Base-by-base conservation (phyloP, 2,329 filamentous ascomycete species). In the Aaosphaeria arxii region DNA sequence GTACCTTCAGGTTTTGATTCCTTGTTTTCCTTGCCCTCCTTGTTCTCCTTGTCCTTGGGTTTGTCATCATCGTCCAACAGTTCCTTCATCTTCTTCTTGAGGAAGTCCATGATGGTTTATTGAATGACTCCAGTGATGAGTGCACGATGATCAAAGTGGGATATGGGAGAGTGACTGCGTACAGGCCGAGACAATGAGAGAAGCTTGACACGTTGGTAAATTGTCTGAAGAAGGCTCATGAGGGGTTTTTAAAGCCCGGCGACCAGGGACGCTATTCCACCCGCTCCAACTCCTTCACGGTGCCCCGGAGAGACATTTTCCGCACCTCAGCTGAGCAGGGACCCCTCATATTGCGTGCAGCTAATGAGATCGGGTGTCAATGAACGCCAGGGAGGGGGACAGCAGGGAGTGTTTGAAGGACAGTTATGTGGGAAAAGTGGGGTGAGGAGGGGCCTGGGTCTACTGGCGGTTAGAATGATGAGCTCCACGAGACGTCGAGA, bases 41-140 rank as follows among this genome's bases (percentile, higher is more conserved):
- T n/a, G n/a, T n/a, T 36, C 33, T 36, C n/a, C 33, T 36, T 36
- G 9, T 36, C 33, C 51, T 71, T 64, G n/a, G 54, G 48, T 53
- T 67, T 60, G 53, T 59, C 55, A 32, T 67, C 58, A 50, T 71
- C 68, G 45, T 72, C 68, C 47, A 74, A 61, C 51, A 75, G 63
- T 52, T 74, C 71, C 54, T 72, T 72, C 59, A 72, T 74, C 53
- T 74, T 69, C 52, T 76, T 74, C 60, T 73, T 74, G 54, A 75
- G 67, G 52, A 76, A 75, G 46, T 73, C 73, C 73, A 76, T 75
- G 40, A 6, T 47, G 45, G 43, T 29, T 29, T 41, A 9, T 24
- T 42, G 38, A 36, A 7, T 31, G 24, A 11, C 17, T 24, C 3
- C 2, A 24, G 17, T 24, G 17, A 24, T 24, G 17, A 24, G 17